Base-by-base conservation (phyloP, 1,284 basidiomycete genomes). In the Ceratobasidium sp. region DNA sequence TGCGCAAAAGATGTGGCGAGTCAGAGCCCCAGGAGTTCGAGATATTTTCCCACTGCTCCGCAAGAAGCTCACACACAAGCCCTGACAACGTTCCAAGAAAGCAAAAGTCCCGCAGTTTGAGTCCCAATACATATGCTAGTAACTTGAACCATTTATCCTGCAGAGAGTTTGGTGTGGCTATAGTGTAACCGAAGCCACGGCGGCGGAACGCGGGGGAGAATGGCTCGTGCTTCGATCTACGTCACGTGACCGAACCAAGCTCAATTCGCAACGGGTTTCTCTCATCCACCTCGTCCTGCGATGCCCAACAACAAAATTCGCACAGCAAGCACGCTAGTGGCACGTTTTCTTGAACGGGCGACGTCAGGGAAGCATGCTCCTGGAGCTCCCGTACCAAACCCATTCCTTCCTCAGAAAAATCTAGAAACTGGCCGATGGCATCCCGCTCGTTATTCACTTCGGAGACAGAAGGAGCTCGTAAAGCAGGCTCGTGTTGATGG, bases 381-480 rank as follows among this genome's bases (percentile, higher is more conserved):
- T 19, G 54, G 54, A 15, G 5, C 53, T 65, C 41, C 60, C 45
- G 36, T 83, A 33, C 77, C 53, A 41, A 94, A 93, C 79, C 92
- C 93, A 2, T 94, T 94, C 82, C 79, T 93, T 48, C 87, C 91
- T 11, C 85, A 84, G 59, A 86, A 86, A 75, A 91, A 90, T 78
- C 82, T 87, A 0, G 83, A 85, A 60, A 88, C 89, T 0, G 89
- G 88, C 24, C 85, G 87, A 80, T 94, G 92, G 92, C 86, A 86
- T 54, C 87, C 88, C 0, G 85, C 93, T 19, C 88, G 87, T 76
- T 91, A 91, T 78, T 93, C 92, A 6, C 82, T 91, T 27, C 87
- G 93, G 24, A 87, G 88, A 44, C 92, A 94, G 81, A 91, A 90
- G n/a, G 90, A 92, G 41, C 84, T 94, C 48, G 84, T 94, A 57